Evolutionary conservation across 78 protist genomes (phyloP).

Genomic region (Dictyostelium intermedium): DNA sequence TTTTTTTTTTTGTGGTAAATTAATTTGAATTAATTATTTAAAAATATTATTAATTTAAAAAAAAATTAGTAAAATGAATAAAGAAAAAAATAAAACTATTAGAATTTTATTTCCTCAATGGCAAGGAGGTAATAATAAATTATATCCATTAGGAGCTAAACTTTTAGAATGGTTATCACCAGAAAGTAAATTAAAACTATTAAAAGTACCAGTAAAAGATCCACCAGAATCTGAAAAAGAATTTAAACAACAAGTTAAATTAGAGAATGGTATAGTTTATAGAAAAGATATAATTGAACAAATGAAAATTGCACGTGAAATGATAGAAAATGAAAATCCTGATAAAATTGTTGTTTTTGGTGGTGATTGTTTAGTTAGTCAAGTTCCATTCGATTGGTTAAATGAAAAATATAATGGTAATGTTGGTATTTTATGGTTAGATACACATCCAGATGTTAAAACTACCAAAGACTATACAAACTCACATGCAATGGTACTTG

Average conservation of each 20-base stretch:
- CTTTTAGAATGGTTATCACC: neutral
- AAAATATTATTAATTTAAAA: no score
- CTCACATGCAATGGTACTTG: neutral
- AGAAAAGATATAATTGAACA: neutral
- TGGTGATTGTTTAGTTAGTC: neutral
- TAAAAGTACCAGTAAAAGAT: neutral
- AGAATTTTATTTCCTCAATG: neutral
- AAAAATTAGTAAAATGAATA: neutral
- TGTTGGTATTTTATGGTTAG: neutral
- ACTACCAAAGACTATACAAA: neutral
- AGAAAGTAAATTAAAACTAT: neutral
- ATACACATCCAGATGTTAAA: neutral
- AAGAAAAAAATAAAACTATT: neutral
- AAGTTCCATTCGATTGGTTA: neutral
- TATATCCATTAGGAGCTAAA: neutral
- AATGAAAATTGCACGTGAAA: neutral
- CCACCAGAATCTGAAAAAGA: neutral
- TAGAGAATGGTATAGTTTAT: neutral
- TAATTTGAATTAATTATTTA: no score
- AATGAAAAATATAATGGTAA: neutral
- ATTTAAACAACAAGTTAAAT: neutral
- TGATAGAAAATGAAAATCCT: neutral
- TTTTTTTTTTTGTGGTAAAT: no score
- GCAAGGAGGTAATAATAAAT: slow-evolving; percentile 8
- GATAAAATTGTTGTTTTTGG: neutral